Conservation (phyloP, 2,329 filamentous ascomycete species). For the Venturia carpophila region DNA sequence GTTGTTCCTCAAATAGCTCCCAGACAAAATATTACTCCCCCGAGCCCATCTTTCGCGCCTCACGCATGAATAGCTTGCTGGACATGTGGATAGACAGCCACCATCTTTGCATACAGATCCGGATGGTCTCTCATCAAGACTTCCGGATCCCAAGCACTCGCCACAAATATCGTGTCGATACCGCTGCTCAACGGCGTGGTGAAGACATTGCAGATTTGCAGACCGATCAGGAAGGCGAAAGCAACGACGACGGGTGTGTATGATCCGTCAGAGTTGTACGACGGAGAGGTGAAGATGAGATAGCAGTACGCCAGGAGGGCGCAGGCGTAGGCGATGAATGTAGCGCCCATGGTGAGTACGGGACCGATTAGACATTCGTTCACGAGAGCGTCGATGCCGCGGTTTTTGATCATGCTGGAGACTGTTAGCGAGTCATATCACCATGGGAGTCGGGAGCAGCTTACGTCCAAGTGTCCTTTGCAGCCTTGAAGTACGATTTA, state of each 20-base stretch:
- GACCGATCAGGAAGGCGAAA: slow-evolving; percentile 79
- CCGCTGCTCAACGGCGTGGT: slow-evolving; percentile 80
- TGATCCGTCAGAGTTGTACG: slow-evolving; percentile 59
- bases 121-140: slow-evolving; percentile 74
- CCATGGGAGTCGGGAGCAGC: slow-evolving; percentile 25
- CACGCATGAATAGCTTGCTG: slow-evolving; percentile 64
- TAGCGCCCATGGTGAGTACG: slow-evolving; percentile 63
- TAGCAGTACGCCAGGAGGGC: slow-evolving; percentile 82
- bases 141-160: slow-evolving; percentile 58
- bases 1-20: neutral
- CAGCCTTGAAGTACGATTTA: slow-evolving; percentile 75
- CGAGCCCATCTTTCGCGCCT: neutral
- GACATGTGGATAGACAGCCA: slow-evolving; percentile 74
- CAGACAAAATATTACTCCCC: neutral
- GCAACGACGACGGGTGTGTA: slow-evolving; percentile 75
- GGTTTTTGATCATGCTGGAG: slow-evolving; percentile 70
- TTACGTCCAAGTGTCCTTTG: slow-evolving; percentile 76
- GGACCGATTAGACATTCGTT: slow-evolving; percentile 70
- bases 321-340: slow-evolving; percentile 77
- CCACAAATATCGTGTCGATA: slow-evolving; percentile 89
- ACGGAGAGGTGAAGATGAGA: slow-evolving; percentile 69
- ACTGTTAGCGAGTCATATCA: neutral
- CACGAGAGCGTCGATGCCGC: slow-evolving; percentile 81
- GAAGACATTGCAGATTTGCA: slow-evolving; percentile 86
- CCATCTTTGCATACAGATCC: slow-evolving; percentile 71